Conservation (phyloP, 257 asterid species). For the Jaltomata sinuosa region DNA sequence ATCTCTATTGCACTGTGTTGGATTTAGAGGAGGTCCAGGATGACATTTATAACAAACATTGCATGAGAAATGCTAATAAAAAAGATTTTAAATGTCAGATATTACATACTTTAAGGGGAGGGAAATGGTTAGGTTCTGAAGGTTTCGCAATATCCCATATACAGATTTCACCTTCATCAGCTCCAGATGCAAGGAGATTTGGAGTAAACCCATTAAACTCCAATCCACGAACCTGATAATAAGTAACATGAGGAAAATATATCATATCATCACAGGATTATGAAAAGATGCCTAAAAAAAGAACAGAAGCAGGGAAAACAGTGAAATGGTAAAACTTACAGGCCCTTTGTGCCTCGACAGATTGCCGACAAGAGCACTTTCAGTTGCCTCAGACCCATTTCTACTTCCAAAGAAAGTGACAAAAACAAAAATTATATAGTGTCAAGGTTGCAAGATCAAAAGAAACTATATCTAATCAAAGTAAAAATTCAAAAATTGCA, state of each 20-base stretch:
- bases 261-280: not conserved
- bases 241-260: not conserved
- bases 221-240: constrained; percentile 76
- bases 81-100: not conserved
- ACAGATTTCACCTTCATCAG: constrained; percentile 96
- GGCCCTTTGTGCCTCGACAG: constrained; percentile 90
- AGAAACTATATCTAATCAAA: not conserved
- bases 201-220: constrained; percentile 73
- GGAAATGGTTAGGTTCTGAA: constrained; percentile 66
- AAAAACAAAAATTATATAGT: not conserved
- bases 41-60: not conserved
- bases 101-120: constrained; percentile 71
- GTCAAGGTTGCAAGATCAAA: not conserved
- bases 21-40: not conserved
- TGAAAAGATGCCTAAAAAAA: not conserved
- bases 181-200: constrained; percentile 90
- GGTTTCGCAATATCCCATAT: constrained; percentile 90
- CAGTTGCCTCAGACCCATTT: constrained; percentile 43
- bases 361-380: constrained; percentile 50
- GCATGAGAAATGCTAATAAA: not conserved
- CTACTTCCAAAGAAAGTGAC: constrained; percentile 27
- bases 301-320: constrained; percentile 5
- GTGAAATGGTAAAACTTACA: constrained; percentile 41
- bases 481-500: not conserved
- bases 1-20: not conserved